phyloP scores from a whole-genome alignment of 768 basidiomycete genomes.

The Agaricus bisporus region DNA sequence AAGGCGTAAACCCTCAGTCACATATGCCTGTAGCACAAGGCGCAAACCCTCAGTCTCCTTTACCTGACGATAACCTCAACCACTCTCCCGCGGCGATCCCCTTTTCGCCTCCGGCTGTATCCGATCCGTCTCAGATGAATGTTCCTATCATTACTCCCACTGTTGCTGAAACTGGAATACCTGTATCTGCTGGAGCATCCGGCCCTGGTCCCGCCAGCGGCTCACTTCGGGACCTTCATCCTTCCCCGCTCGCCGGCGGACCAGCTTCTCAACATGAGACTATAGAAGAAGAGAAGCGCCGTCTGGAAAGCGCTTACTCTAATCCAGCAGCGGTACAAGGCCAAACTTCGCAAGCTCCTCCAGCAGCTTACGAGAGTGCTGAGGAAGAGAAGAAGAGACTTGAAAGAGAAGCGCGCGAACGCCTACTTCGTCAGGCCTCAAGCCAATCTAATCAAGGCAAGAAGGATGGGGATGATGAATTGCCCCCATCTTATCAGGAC shows the following conservation, averaged over 20 bases:
- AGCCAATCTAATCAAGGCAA: slow-evolving; percentile 18
- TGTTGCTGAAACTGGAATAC: slow-evolving; percentile 73
- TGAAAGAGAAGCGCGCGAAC: slow-evolving; percentile 65
- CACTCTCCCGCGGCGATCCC: slow-evolving; percentile 35
- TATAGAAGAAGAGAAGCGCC: slow-evolving; percentile 62
- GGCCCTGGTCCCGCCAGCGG: slow-evolving; percentile 68
- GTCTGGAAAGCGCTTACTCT: slow-evolving; percentile 37
- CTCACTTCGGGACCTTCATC: slow-evolving; percentile 49
- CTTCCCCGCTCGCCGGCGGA: slow-evolving; percentile 25
- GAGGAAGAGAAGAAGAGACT: slow-evolving; percentile 47
- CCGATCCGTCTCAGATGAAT: background rate
- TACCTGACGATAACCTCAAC: slow-evolving; percentile 30
- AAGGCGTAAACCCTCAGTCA: slow-evolving; percentile 1
- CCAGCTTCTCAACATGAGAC: slow-evolving; percentile 33
- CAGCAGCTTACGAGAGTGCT: slow-evolving; percentile 20
- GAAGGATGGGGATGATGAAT: slow-evolving; percentile 34
- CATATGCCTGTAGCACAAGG: background rate
- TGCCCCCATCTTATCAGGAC: slow-evolving; percentile 48
- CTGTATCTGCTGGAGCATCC: slow-evolving; percentile 48
- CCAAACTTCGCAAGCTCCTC: slow-evolving; percentile 4
- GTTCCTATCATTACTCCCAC: slow-evolving; percentile 39
- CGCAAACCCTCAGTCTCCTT: slow-evolving; percentile 18
- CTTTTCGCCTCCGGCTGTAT: slow-evolving; percentile 12
- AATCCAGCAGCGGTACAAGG: slow-evolving; percentile 22
- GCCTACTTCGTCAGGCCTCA: slow-evolving; percentile 27